phyloP scores from a whole-genome alignment of 2,329 filamentous ascomycete genomes.

The Aspergillus tanneri region DNA sequence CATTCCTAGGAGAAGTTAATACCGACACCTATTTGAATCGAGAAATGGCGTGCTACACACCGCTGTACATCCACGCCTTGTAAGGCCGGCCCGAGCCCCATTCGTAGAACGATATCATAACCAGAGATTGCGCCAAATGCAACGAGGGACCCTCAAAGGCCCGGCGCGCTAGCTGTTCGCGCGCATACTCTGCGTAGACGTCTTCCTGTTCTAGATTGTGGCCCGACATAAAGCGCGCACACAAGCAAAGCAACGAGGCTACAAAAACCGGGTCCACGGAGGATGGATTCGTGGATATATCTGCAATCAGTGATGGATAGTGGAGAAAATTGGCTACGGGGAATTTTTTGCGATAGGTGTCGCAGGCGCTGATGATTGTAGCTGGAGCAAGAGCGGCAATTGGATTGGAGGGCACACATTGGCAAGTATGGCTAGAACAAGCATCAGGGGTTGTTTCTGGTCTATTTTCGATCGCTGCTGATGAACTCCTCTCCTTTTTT shows the following conservation, averaged over 20 bases:
- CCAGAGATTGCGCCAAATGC: conserved; percentile 36
- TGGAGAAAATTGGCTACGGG: conserved; percentile 40
- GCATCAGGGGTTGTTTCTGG: not conserved
- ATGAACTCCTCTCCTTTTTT: not conserved
- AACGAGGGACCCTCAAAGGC: conserved; percentile 37
- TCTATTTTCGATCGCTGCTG: not conserved
- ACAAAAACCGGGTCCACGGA: conserved; percentile 37
- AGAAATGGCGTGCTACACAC: conserved; percentile 17
- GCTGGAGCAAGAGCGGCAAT: conserved; percentile 26
- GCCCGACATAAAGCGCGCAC: conserved; percentile 33
- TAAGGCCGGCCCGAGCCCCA: conserved; percentile 39
- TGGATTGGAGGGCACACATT: conserved; percentile 15
- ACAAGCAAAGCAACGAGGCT: conserved; percentile 35
- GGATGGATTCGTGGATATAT: conserved; percentile 30
- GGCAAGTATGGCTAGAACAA: not conserved
- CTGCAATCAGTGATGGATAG: conserved; percentile 37
- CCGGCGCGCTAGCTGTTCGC: conserved; percentile 30
- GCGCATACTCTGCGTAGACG: conserved; percentile 35
- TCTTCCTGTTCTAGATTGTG: conserved; percentile 28
- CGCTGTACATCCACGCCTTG: conserved; percentile 42
- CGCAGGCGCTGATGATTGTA: conserved; percentile 35
- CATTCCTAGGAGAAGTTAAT: conserved; percentile 27
- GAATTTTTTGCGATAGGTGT: conserved; percentile 39
- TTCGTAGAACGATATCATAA: conserved; percentile 39
- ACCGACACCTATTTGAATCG: conserved; percentile 5